These are phyloP conservation scores for Podospora pseudoanserina DNA, from an alignment of 495 filamentous ascomycete genomes.

Conservation along the genomic window DNA sequence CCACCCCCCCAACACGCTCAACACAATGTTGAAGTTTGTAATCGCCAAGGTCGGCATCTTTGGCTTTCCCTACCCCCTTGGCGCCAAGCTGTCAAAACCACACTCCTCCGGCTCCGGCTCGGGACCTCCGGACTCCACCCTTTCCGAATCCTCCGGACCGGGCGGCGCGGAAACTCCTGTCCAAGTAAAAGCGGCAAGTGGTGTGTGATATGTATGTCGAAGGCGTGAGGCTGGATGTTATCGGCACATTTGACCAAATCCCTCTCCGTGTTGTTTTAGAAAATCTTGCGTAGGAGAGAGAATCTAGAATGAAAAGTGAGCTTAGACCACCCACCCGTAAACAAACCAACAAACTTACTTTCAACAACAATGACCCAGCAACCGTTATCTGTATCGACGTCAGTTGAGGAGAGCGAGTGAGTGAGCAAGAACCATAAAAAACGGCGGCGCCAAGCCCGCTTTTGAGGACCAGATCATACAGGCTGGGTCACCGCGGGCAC, in stretches of 20 bases:
- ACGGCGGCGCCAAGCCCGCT: background rate
- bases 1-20: conserved; percentile 79
- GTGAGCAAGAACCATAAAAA: background rate
- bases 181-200: too few species aligned
- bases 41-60: conserved; percentile 74
- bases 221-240: too few species aligned
- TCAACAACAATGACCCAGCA: too few species aligned
- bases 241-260: too few species aligned
- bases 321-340: too few species aligned
- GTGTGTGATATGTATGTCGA: background rate
- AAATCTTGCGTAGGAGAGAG: too few species aligned
- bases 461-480: background rate
- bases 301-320: too few species aligned
- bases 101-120: background rate
- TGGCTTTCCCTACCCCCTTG: conserved; percentile 9
- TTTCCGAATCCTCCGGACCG: background rate
- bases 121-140: background rate
- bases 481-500: too few species aligned
- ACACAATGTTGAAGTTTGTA: conserved; percentile 86
- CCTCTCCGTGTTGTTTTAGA: too few species aligned
- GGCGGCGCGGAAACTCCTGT: too few species aligned
- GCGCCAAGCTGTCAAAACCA: background rate
- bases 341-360: too few species aligned
- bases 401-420: background rate
- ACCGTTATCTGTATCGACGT: too few species aligned